A percentile compares a stretch with the other conserved stretches of the same genome.
These are phyloP conservation scores for Monosporozyma solicola DNA, from an alignment of 805 yeast genomes.

Conservation along the genomic window DNA sequence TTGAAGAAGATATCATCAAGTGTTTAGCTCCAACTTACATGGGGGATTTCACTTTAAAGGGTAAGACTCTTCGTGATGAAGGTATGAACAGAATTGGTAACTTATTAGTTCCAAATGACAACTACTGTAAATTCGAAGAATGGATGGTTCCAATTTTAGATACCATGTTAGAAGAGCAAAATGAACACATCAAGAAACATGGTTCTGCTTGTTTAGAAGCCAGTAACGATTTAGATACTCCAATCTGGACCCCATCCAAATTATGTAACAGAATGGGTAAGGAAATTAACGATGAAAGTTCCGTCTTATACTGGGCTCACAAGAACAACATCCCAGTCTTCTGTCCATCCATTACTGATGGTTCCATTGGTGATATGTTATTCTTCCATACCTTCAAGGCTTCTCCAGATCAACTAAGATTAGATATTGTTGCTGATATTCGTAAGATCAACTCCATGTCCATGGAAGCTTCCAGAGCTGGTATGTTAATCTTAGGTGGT, in stretches of 20 bases:
- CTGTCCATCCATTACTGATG: constrained; percentile 97
- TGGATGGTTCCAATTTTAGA: constrained; percentile 97
- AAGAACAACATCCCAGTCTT: constrained; percentile 92
- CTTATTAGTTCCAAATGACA: constrained; percentile 92
- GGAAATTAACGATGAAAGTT: constrained; percentile 87
- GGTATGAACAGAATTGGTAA: constrained; percentile 98
- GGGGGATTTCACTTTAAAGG: constrained; percentile 83
- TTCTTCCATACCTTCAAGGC: constrained; percentile 97
- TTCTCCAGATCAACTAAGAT: constrained; percentile 77
- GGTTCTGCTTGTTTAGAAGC: constrained; percentile 55
- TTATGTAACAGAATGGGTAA: constrained; percentile 89
- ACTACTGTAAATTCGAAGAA: constrained; percentile 95
- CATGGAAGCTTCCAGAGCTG: constrained; percentile 90
- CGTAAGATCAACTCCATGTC: constrained; percentile 86
- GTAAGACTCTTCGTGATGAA: constrained; percentile 75
- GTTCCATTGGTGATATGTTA: constrained; percentile 97
- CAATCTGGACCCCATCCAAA: constrained; percentile 88
- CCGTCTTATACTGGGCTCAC: constrained; percentile 96
- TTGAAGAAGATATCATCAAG: constrained; percentile 95
- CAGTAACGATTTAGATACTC: constrained; percentile 34
- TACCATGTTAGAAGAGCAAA: constrained; percentile 81
- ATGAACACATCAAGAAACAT: constrained; percentile 44
- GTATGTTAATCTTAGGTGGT: constrained; percentile 95
- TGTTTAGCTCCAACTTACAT: constrained; percentile 93
- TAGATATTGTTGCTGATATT: constrained; percentile 92